These are phyloP conservation scores for Phytophthora aleatoria DNA, from an alignment of 352 stramenopile species.

Conservation along the genomic window DNA sequence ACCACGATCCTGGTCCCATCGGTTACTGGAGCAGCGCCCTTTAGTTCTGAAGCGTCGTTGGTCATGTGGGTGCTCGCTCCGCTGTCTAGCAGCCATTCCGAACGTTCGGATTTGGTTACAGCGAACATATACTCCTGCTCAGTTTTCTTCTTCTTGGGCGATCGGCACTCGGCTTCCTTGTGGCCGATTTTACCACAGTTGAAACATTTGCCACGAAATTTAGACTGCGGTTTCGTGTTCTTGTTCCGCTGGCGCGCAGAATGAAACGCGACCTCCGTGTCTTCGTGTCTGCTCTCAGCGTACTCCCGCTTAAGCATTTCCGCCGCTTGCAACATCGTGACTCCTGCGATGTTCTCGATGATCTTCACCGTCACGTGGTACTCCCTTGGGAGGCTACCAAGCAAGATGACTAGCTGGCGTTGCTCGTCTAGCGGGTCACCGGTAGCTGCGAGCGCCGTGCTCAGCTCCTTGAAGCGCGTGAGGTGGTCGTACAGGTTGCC, in stretches of 20 bases:
- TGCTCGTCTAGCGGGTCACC: not conserved
- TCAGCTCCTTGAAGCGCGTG: not conserved
- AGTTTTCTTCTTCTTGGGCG: not conserved
- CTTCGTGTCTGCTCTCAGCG: not conserved
- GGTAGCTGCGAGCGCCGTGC: not conserved
- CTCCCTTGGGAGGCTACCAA: not conserved
- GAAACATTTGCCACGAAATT: slow-evolving; percentile 1
- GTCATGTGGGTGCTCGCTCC: not conserved
- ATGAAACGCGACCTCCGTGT: not conserved
- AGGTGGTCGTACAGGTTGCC: slow-evolving; percentile 1
- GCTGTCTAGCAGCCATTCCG: not conserved
- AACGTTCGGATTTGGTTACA: not conserved
- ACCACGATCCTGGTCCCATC: not conserved
- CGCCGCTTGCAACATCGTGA: not conserved
- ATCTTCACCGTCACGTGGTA: slow-evolving; percentile 2
- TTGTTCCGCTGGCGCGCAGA: not conserved
- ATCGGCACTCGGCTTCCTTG: slow-evolving; percentile 2
- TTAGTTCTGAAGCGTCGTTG: not conserved
- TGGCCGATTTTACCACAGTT: slow-evolving; percentile 4
- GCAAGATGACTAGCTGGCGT: not conserved
- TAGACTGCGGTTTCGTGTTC: not conserved
- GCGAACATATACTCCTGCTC: not conserved
- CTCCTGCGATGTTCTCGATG: not conserved
- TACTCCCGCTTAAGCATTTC: slow-evolving; percentile 4
- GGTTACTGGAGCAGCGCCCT: not conserved